Evolutionary conservation across 2,329 filamentous ascomycete genomes (phyloP), one percentile per base, ranked within the genome.

Genomic region (Colletotrichum liriopes): DNA sequence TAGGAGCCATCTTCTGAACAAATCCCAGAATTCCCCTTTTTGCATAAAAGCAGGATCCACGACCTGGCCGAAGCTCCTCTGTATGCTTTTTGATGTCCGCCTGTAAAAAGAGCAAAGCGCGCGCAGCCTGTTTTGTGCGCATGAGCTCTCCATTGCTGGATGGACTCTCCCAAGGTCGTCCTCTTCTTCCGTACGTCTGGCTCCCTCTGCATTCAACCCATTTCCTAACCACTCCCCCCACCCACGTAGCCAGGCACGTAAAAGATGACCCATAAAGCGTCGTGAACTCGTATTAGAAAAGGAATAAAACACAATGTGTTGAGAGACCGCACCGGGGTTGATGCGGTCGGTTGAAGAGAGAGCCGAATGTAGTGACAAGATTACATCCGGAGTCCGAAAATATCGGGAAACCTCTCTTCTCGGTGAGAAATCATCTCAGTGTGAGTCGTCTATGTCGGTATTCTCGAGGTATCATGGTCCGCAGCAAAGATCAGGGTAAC

Each of bases 401-500:
- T 26, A 20, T 56, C 32, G 52, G 59, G 62, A 68, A 64, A 75
- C 74, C 74, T 77, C 76, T 77, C 76, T 77, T 77, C 79, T 78
- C 74, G 76, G 74, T 76, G 76, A 71, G 77, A 79, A 78, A 79
- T 79, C 75, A 75, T 77, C 78, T 80, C 78, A 78, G 77, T 80
- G 77, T 80, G 75, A 77, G 79, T 79, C 77, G 79, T 86, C 84
- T 86, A 86, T 85, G 79, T 79, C 80, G 79, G 75, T 73, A 71
- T 73, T 74, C 74, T 77, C 79, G 79, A 86, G 84, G 86, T 87
- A 87, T 87, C 85, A 86, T 86, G 82, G 81, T 82, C 75, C 65
- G 76, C 77, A 81, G 78, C 79, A 80, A 81, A 84, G 81, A 81
- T 79, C 79, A 78, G 79, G 79, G 81, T 81, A 85, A 84, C 84